Evolutionary conservation across 208 protist genomes (phyloP).

Genomic region (Spongospora subterranea): DNA sequence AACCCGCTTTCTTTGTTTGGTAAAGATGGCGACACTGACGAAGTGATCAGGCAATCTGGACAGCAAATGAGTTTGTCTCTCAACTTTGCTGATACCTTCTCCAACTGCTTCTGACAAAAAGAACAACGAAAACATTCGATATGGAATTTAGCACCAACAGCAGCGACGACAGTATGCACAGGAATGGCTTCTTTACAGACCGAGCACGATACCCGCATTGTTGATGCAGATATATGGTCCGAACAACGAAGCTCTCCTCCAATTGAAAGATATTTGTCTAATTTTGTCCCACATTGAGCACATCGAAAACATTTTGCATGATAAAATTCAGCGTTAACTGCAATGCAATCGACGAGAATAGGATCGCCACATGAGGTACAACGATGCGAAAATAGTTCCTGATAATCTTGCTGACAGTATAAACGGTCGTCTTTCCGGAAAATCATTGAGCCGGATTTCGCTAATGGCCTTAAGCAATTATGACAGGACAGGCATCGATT

Average conservation of each 20-base stretch:
- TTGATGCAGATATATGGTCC: slow-evolving; percentile 33
- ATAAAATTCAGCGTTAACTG: slow-evolving; percentile 49
- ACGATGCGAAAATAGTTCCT: slow-evolving; percentile 28
- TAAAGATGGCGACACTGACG: slow-evolving; percentile 25
- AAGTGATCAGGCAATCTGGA: slow-evolving; percentile 41
- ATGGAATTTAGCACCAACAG: slow-evolving; percentile 40
- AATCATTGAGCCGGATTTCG: slow-evolving; percentile 30
- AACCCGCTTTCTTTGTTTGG: slow-evolving; percentile 36
- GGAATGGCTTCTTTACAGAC: slow-evolving; percentile 16
- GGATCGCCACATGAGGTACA: slow-evolving; percentile 45
- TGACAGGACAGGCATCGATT: slow-evolving; percentile 23
- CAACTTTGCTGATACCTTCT: slow-evolving; percentile 39
- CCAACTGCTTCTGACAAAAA: slow-evolving; percentile 54
- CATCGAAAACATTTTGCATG: slow-evolving; percentile 39
- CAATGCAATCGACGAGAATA: slow-evolving; percentile 46
- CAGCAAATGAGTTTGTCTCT: slow-evolving; percentile 48
- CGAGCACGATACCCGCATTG: neutral
- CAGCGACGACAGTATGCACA: slow-evolving; percentile 28
- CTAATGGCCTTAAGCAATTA: slow-evolving; percentile 15
- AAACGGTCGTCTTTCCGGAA: slow-evolving; percentile 35
- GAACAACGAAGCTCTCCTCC: slow-evolving; percentile 38
- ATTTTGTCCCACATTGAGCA: neutral
- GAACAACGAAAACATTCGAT: slow-evolving; percentile 27
- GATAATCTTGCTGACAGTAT: slow-evolving; percentile 55
- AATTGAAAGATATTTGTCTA: slow-evolving; percentile 45